phyloP scores from a whole-genome alignment of 2,329 filamentous ascomycete species.

The Colletotrichum horii region DNA sequence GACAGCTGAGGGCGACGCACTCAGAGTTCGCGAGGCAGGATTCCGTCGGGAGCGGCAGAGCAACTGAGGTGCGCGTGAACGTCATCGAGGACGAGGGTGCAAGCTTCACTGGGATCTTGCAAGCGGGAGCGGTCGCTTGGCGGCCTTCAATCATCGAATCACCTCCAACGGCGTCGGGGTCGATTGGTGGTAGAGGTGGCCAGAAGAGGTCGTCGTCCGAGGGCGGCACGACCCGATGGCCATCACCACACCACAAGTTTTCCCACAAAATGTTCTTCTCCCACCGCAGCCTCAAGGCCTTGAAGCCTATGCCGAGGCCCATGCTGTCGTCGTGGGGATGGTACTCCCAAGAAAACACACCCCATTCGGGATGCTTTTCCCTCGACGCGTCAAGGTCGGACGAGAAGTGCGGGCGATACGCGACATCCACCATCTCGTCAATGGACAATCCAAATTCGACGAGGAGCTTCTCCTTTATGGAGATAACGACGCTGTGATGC shows the following conservation, averaged over 20 bases:
- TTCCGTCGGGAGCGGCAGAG: not conserved
- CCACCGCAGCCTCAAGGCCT: slow-evolving; percentile 1
- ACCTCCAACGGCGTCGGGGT: not conserved
- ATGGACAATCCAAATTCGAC: not conserved
- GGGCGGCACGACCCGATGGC: not conserved
- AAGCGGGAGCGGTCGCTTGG: not conserved
- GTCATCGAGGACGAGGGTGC: not conserved
- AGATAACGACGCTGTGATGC: not conserved
- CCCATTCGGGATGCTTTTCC: not conserved
- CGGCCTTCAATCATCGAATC: not conserved
- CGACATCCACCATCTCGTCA: not conserved
- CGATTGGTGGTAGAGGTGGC: not conserved
- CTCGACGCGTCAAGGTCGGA: not conserved
- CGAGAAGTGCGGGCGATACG: not conserved
- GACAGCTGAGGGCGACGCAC: not conserved
- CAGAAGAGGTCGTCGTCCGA: not conserved
- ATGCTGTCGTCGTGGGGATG: not conserved
- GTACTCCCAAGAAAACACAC: slow-evolving; percentile 9
- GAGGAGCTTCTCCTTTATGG: not conserved
- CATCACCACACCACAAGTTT: slow-evolving; percentile 16
- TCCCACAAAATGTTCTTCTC: slow-evolving; percentile 32
- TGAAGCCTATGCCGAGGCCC: not conserved
- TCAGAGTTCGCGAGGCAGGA: not conserved
- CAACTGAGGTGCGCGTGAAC: not conserved
- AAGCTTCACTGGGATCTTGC: not conserved